Evolutionary conservation across 2,329 filamentous ascomycete genomes (phyloP).

Genomic region (Claviceps sp.): DNA sequence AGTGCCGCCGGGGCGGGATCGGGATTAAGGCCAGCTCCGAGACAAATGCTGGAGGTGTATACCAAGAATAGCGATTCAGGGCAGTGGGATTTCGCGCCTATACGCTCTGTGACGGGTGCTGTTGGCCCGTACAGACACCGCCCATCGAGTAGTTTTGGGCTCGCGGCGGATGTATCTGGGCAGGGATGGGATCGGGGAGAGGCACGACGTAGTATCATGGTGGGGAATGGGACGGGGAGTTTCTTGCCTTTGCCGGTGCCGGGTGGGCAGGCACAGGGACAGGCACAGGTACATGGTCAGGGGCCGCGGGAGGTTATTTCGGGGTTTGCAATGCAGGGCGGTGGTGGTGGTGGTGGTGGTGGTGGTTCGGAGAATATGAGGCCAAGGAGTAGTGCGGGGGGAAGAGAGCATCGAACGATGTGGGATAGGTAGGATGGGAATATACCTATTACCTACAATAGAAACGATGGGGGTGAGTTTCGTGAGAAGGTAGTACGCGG

Average conservation of each 20-base stretch:
- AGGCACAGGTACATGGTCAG: not conserved
- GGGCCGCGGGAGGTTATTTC: not conserved
- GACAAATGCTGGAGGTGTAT: slow-evolving; percentile 44
- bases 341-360: not conserved
- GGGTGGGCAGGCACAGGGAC: too few species aligned
- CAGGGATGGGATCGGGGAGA: slow-evolving; percentile 38
- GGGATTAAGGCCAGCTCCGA: slow-evolving; percentile 12
- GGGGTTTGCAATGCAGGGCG: too few species aligned
- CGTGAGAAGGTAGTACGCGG: too few species aligned
- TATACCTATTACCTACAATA: too few species aligned
- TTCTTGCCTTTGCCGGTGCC: slow-evolving; percentile 36
- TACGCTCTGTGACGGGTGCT: slow-evolving; percentile 22
- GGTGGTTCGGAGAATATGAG: not conserved
- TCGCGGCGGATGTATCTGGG: slow-evolving; percentile 36
- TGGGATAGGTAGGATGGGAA: too few species aligned
- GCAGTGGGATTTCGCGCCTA: slow-evolving; percentile 44
- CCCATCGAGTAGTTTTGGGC: slow-evolving; percentile 43
- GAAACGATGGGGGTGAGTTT: too few species aligned
- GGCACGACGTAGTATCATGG: slow-evolving; percentile 39
- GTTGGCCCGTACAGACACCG: slow-evolving; percentile 19
- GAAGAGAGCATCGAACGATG: not conserved
- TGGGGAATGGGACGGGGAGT: slow-evolving; percentile 36
- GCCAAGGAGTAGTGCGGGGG: slow-evolving; percentile 3
- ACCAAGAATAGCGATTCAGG: slow-evolving; percentile 45
- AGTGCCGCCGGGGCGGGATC: slow-evolving; percentile 10